Evolutionary conservation across 257 asterid genomes (phyloP), one percentile per base, ranked within the genome.

Genomic region (Solanum tacnaense): DNA sequence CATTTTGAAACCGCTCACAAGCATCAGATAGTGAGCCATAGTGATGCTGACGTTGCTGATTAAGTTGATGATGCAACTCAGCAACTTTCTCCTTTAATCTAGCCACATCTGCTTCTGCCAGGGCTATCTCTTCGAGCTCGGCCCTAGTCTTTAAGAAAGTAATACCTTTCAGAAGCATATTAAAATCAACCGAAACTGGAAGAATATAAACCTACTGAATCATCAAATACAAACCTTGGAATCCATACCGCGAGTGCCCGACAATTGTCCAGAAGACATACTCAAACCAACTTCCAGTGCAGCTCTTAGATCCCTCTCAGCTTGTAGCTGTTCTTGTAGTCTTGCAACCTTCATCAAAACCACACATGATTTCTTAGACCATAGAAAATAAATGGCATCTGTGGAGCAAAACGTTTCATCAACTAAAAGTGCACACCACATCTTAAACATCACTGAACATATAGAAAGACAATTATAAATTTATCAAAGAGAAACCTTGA

Each of bases 111-210:
- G 98, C 98, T 93, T 95, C 98, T 65, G 99, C 99, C 39, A 96
- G 98, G 89, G 99, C 98, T 89, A 96, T 96, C 91, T 96, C 99
- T 93, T 96, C 98, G 60, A 96, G 98, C 91, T 97, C 99, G 27
- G 98, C 98, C 93, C 97, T 97, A 13, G 98, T 97, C 99, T 97
- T 85, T 89, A 89, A 90, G 86, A 52, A 86, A 87, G 82, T 49
- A 84, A 27, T 29, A 41, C 84, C 38, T 83, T 68, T 44, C 39
- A 13, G 31, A 35, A 18, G 49, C 16, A 32, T 38, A 82, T 31
- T 38, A 31, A 49, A 49, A 49, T 49, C 87, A 39, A 46, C 38
- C 4, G 15, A 21, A 16, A 68, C 29, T 9, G 2, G 74, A 46
- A 29, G 32, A 58, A 12, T 23, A 68, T 31, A 46, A 74, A 87